Conservation (phyloP, 805 yeast species). For the Barnettozyma siamensis region DNA sequence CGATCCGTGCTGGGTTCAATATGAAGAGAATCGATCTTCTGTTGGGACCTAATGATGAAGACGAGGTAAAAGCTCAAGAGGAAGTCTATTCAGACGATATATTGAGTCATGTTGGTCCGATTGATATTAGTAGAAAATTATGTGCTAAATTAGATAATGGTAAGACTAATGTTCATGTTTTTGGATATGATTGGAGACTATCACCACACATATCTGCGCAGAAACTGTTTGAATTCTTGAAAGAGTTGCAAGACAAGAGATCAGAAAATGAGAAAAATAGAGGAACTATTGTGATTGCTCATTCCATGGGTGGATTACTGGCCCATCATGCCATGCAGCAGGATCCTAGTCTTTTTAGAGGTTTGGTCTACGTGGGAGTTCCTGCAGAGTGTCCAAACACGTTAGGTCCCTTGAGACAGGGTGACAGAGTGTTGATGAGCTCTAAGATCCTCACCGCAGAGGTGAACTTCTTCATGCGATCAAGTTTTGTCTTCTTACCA, state of each 20-base stretch:
- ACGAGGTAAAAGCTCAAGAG: slow-evolving; percentile 52
- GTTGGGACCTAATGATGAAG: slow-evolving; percentile 68
- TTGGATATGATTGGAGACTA: slow-evolving; percentile 94
- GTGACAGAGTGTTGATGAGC: slow-evolving; percentile 73
- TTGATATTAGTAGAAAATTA: slow-evolving; percentile 66
- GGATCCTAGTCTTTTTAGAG: slow-evolving; percentile 64
- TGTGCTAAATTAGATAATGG: slow-evolving; percentile 54
- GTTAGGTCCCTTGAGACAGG: slow-evolving; percentile 77
- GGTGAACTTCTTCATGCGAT: slow-evolving; percentile 83
- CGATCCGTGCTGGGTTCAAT: slow-evolving; percentile 78
- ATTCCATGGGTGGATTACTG: slow-evolving; percentile 91
- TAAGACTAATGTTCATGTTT: slow-evolving; percentile 57
- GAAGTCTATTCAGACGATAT: slow-evolving; percentile 68
- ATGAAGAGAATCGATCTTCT: slow-evolving; percentile 61
- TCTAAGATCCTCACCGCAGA: slow-evolving; percentile 73
- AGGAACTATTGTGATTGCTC: slow-evolving; percentile 72
- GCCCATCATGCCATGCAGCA: slow-evolving; percentile 73
- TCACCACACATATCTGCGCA: slow-evolving; percentile 51
- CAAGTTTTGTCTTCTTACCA: slow-evolving; percentile 76
- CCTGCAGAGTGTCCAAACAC: slow-evolving; percentile 84
- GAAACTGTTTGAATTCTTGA: slow-evolving; percentile 45
- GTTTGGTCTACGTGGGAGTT: slow-evolving; percentile 73
- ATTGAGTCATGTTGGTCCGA: slow-evolving; percentile 79
- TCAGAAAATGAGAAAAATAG: slow-evolving; percentile 35
- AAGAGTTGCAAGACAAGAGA: slow-evolving; percentile 36